Conservation (phyloP, 495 filamentous ascomycete genomes). For the Aspergillus sclerotiicarbonarius region DNA sequence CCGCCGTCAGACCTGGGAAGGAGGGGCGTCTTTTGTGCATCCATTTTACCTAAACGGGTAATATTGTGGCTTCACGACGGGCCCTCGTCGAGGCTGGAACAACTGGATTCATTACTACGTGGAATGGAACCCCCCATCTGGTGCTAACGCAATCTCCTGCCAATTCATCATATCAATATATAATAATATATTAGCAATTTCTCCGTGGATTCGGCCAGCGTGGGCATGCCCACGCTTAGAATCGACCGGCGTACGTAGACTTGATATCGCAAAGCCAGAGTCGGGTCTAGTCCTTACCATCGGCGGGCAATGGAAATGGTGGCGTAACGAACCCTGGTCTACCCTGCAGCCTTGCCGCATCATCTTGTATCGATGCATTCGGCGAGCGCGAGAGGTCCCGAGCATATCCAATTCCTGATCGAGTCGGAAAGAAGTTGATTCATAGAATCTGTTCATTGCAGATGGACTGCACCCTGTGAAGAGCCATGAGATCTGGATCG, state of each 20-base stretch:
- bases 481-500: too few species aligned
- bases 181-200: neutral
- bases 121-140: neutral
- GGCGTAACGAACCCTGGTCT: constrained; percentile 21
- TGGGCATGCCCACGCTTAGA: neutral
- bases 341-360: constrained; percentile 19
- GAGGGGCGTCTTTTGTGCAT: neutral
- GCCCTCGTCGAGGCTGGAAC: too few species aligned
- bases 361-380: neutral
- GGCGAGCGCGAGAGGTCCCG: neutral
- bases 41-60: neutral
- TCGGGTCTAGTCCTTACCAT: neutral
- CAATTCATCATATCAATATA: neutral
- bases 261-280: constrained; percentile 4
- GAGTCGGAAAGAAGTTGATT: too few species aligned
- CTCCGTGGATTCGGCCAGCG: too few species aligned
- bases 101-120: too few species aligned
- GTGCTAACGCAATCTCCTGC: neutral
- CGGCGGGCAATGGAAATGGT: constrained; percentile 7
- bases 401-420: too few species aligned
- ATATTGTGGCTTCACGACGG: neutral
- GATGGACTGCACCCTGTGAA: too few species aligned
- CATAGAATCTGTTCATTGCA: too few species aligned
- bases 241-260: neutral
- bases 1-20: neutral